Conservation (phyloP, 2,329 filamentous ascomycete species). For the Ceratocystis cacaofunesta region DNA sequence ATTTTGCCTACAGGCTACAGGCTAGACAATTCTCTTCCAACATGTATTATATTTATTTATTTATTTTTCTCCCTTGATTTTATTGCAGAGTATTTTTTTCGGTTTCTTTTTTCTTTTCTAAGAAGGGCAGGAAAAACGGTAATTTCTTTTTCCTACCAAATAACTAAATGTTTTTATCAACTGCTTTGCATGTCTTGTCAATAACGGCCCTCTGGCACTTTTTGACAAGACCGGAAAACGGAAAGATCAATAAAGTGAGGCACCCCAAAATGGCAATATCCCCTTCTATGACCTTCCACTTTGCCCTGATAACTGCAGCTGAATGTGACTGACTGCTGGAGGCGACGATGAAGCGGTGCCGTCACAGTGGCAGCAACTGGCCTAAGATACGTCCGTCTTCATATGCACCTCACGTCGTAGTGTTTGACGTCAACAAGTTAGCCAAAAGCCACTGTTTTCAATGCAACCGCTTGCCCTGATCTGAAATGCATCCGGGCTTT, state of each 20-base stretch:
- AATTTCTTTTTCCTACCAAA: neutral
- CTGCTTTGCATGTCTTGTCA: neutral
- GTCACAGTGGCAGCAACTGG: neutral
- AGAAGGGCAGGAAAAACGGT: neutral
- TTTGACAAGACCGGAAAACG: neutral
- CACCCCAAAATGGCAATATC: neutral
- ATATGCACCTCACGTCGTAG: neutral
- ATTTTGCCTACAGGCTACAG: neutral
- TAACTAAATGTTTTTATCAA: neutral
- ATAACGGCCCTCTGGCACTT: neutral
- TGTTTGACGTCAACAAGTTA: neutral
- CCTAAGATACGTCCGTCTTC: neutral
- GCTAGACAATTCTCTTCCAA: neutral
- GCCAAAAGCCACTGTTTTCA: too few species aligned
- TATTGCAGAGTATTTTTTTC: neutral
- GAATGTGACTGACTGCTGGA: neutral
- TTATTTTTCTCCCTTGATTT: neutral
- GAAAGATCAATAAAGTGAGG: neutral
- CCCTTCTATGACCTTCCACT: neutral
- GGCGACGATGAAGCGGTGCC: neutral
- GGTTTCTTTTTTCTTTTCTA: neutral
- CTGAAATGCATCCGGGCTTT: too few species aligned
- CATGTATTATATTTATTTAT: neutral
- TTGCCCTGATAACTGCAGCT: neutral
- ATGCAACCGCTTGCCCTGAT: too few species aligned